Evolutionary conservation across 179 eudicot genomes (phyloP).

Genomic region (Vitellaria paradoxa): DNA sequence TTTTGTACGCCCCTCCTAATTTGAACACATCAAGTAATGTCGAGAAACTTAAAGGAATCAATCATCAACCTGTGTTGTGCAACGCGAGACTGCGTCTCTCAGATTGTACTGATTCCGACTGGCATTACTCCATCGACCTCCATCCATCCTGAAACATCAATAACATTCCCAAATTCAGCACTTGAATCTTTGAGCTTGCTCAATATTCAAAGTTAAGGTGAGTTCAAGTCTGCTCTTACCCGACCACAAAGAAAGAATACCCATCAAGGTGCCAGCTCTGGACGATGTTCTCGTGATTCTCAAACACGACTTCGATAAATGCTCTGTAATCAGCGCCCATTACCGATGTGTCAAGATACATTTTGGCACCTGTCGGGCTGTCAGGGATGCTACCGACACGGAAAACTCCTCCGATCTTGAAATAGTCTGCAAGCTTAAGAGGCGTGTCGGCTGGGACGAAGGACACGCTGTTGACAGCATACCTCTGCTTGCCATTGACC

Average conservation of each 20-base stretch:
- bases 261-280: constrained; percentile 82
- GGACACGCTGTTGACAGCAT: constrained; percentile 66
- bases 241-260: constrained; percentile 73
- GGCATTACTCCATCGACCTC: constrained; percentile 53
- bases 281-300: constrained; percentile 48
- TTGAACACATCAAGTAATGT: not conserved
- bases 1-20: no score
- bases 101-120: constrained; percentile 56
- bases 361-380: constrained; percentile 35
- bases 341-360: constrained; percentile 51
- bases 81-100: constrained; percentile 54
- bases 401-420: constrained; percentile 71
- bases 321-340: constrained; percentile 52
- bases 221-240: constrained; percentile 37
- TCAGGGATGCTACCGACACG: constrained; percentile 53
- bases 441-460: constrained; percentile 66
- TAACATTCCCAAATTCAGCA: not conserved
- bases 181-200: not conserved
- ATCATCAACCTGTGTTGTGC: constrained; percentile 51
- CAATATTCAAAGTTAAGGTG: not conserved
- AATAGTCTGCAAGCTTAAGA: constrained; percentile 66
- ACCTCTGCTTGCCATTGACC: constrained; percentile 65
- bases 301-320: constrained; percentile 69
- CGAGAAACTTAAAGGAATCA: not conserved
- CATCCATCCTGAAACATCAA: constrained; percentile 49